These are phyloP conservation scores for Tephrocybe sp. DNA, from an alignment of 768 basidiomycete species.

Conservation along the genomic window DNA sequence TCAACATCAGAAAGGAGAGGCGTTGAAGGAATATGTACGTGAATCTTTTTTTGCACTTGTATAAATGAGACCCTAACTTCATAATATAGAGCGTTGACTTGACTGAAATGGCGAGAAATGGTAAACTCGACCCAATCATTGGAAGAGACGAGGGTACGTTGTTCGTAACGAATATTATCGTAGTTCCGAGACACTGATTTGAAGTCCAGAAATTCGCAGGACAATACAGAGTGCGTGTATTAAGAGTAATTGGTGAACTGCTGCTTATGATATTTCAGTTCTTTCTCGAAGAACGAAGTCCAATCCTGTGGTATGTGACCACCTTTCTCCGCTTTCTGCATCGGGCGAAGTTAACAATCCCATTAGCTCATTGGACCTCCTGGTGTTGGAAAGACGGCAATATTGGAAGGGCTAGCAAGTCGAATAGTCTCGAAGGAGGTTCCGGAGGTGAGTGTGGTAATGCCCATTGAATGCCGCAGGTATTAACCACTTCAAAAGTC, in stretches of 20 bases:
- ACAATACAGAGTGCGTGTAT: constrained; percentile 79
- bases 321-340: background rate
- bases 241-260: background rate
- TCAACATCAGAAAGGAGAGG: constrained; percentile 77
- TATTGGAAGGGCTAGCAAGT: constrained; percentile 85
- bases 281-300: constrained; percentile 87
- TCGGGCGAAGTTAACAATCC: background rate
- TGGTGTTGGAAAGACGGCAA: constrained; percentile 92
- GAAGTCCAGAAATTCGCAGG: constrained; percentile 67
- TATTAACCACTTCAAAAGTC: constrained; percentile 44
- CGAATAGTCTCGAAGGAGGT: constrained; percentile 88
- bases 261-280: constrained; percentile 39
- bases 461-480: background rate
- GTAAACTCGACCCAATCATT: constrained; percentile 89
- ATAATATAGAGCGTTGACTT: constrained; percentile 68
- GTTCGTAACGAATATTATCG: background rate
- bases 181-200: background rate
- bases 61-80: background rate
- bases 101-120: constrained; percentile 77
- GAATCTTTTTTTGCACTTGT: too few species aligned
- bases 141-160: constrained; percentile 77
- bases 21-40: constrained; percentile 72
- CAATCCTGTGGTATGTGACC: constrained; percentile 82
- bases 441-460: constrained; percentile 63
- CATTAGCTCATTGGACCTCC: constrained; percentile 76